Evolutionary conservation across 176 grass and related monocot species (phyloP).

Genomic region (Triticum monococcum): DNA sequence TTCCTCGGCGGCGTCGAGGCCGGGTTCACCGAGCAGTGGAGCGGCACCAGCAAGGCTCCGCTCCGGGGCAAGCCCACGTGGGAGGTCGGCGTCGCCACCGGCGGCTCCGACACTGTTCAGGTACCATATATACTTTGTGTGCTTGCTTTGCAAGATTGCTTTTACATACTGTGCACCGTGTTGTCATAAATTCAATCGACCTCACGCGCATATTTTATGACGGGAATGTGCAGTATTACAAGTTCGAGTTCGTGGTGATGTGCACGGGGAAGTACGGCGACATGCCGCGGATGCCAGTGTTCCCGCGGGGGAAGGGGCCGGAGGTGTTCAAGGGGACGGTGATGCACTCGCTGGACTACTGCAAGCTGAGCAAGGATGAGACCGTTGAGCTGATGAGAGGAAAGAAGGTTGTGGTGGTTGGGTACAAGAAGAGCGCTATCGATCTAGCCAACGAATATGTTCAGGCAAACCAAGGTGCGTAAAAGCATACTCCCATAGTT

Average conservation of each 20-base stretch:
- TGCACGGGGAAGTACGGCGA: slow-evolving; percentile 97
- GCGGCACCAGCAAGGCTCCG: slow-evolving; percentile 38
- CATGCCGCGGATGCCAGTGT: slow-evolving; percentile 67
- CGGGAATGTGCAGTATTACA: slow-evolving; percentile 40
- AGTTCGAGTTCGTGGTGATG: slow-evolving; percentile 98
- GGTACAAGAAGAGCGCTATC: slow-evolving; percentile 97
- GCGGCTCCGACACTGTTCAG: slow-evolving; percentile 40
- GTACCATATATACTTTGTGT: not conserved
- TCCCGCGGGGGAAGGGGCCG: slow-evolving; percentile 55
- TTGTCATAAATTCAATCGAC: not conserved
- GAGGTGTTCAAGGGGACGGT: slow-evolving; percentile 76
- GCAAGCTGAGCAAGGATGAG: slow-evolving; percentile 72
- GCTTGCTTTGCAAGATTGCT: too few relatives aligned
- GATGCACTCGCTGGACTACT: slow-evolving; percentile 89
- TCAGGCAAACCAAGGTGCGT: slow-evolving; percentile 80
- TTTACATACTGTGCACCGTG: not conserved
- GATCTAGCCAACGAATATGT: slow-evolving; percentile 85
- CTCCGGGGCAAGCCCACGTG: slow-evolving; percentile 61
- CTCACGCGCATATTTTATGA: too few relatives aligned
- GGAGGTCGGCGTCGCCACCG: slow-evolving; percentile 73
- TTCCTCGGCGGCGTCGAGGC: slow-evolving; percentile 46
- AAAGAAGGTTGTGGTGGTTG: slow-evolving; percentile 88
- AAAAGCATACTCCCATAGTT: not conserved
- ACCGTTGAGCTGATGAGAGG: slow-evolving; percentile 68
- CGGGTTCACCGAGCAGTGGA: slow-evolving; percentile 66